Base-by-base conservation (phyloP, 2,329 filamentous ascomycete species). In the Beauveria rudraprayagi region DNA sequence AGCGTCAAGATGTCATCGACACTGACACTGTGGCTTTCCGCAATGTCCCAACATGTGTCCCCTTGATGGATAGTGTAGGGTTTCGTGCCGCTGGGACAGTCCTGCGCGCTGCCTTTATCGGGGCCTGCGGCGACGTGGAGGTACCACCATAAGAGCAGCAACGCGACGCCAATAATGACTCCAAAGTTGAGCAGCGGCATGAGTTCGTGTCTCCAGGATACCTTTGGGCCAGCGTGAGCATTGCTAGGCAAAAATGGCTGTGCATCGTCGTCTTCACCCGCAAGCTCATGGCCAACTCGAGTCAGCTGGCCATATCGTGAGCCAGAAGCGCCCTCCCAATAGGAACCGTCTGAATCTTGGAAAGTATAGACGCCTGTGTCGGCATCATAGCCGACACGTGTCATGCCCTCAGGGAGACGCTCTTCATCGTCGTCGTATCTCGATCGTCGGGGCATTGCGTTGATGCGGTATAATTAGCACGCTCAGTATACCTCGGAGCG, bases 121-220 rank as follows among this genome's bases (percentile, higher is more conserved):
- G 65, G 48, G 14, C 67, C 66, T 0, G 73, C 66, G 2, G 69
- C 70, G 60, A 70, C 67, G 61, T 72, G 69, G 19, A 82, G 71
- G 68, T 77, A 78, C 77, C 78, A 82, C 62, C 80, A 77, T 48
- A 85, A 66, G 19, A 77, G 68, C 40, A 84, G 67, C 53, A 85
- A 69, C 62, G 77, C 80, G 17, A 83, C 66, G 4, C 81, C 73
- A 58, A 83, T 74, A 41, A 85, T 69, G 63, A 84, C 70, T 59
- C 80, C 81, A 70, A 84, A 85, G 67, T 84, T 84, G 67, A 85
- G 73, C 64, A 85, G 72, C n/a, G 80, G 80, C 72, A 76, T 77
- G 72, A 81, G 72, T 62, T 81, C 78, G 40, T 77, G 75, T 34
- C 82, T 76, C 77, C 82, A 80, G 6, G 82, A 79, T 37, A 72